Percentiles rank a stretch among this genome's conserved stretches.
Conservation (phyloP, 495 filamentous ascomycete genomes). For the Emericellopsis terricola region DNA sequence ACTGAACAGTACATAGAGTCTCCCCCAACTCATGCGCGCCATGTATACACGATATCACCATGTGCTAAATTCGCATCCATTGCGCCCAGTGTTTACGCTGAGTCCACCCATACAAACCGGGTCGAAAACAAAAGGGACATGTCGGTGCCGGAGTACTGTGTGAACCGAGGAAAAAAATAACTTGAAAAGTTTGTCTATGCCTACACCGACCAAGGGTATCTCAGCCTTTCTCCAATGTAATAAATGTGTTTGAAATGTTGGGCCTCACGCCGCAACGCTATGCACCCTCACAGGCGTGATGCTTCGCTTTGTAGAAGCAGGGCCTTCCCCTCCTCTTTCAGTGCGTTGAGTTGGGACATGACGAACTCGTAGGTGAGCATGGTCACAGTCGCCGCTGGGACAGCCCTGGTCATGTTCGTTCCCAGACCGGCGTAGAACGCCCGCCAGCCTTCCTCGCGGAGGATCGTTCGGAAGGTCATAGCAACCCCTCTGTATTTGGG, state of each 20-base stretch:
- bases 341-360: slow-evolving; percentile 34
- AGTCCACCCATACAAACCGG: too few species aligned
- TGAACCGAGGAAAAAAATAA: too few species aligned
- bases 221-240: not conserved
- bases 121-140: too few species aligned
- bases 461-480: slow-evolving; percentile 68
- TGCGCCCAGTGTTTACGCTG: too few species aligned
- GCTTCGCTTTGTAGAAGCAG: not conserved
- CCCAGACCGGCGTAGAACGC: slow-evolving; percentile 97
- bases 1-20: too few species aligned
- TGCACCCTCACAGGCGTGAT: not conserved
- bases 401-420: slow-evolving; percentile 89
- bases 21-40: too few species aligned
- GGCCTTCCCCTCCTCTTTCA: slow-evolving; percentile 11
- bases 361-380: slow-evolving; percentile 93
- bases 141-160: too few species aligned
- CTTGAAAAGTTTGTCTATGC: not conserved
- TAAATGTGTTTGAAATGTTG: not conserved
- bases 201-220: not conserved
- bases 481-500: slow-evolving; percentile 69
- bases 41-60: too few species aligned
- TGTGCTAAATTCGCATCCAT: too few species aligned
- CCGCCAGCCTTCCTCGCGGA: slow-evolving; percentile 84
- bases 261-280: not conserved
- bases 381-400: slow-evolving; percentile 89